phyloP scores from a whole-genome alignment of 352 stramenopile genomes.

The Phytophthora cryptogea region DNA sequence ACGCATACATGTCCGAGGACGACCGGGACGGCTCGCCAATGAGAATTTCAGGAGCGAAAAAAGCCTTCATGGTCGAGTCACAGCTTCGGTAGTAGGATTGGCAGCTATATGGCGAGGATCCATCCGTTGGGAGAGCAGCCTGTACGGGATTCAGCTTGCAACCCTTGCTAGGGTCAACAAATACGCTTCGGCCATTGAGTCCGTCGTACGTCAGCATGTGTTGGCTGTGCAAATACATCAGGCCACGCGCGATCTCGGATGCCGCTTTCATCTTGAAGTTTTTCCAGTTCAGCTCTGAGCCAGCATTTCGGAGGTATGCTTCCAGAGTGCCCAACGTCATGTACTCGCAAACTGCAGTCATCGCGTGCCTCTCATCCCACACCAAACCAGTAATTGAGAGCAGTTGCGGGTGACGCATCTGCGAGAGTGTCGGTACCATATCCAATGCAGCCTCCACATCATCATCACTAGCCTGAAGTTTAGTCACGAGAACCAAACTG shows the following conservation, averaged over 20 bases:
- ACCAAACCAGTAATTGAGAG: conserved; percentile 66
- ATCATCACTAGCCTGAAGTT: conserved; percentile 58
- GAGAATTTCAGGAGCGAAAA: conserved; percentile 66
- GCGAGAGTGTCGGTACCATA: conserved; percentile 61
- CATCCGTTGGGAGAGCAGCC: conserved; percentile 55
- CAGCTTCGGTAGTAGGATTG: conserved; percentile 32
- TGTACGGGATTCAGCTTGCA: conserved; percentile 84
- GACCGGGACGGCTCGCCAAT: conserved; percentile 44
- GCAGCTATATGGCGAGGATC: conserved; percentile 33
- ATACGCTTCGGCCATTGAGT: conserved; percentile 68
- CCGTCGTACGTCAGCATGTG: conserved; percentile 75
- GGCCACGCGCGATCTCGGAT: conserved; percentile 57
- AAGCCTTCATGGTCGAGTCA: conserved; percentile 42
- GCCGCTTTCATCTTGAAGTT: conserved; percentile 83
- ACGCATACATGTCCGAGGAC: conserved; percentile 77
- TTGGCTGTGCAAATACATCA: conserved; percentile 83
- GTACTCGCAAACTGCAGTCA: conserved; percentile 71
- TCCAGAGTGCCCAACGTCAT: conserved; percentile 77
- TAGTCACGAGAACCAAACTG: conserved; percentile 59
- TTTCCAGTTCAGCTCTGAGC: conserved; percentile 58
- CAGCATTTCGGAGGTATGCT: conserved; percentile 46
- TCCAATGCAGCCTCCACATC: conserved; percentile 59
- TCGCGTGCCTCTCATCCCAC: conserved; percentile 58
- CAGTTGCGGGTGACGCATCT: conserved; percentile 72
- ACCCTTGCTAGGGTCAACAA: conserved; percentile 71